These are phyloP conservation scores for Phialemoniopsis sp. DNA, from an alignment of 2,329 filamentous ascomycete genomes.

Conservation along the genomic window DNA sequence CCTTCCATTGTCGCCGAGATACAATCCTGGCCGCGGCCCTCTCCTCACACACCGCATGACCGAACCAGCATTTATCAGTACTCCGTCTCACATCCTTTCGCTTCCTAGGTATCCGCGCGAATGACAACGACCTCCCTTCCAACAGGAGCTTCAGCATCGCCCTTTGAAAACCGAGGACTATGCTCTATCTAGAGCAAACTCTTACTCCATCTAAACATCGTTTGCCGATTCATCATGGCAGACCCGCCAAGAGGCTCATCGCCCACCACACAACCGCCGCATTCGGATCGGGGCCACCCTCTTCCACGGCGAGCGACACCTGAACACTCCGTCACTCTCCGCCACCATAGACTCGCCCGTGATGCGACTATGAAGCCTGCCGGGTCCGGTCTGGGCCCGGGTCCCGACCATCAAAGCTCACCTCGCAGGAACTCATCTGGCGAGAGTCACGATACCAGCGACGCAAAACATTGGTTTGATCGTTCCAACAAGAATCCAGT, in stretches of 20 bases:
- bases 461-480: conserved; percentile 52
- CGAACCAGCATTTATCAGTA: too few relatives aligned
- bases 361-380: conserved; percentile 27
- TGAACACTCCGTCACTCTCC: conserved; percentile 41
- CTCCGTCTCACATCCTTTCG: too few relatives aligned
- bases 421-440: conserved; percentile 38
- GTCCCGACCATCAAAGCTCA: conserved; percentile 5
- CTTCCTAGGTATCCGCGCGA: too few relatives aligned
- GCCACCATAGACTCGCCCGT: conserved; percentile 38
- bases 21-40: too few relatives aligned
- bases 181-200: background rate
- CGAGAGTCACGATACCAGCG: conserved; percentile 47
- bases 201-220: background rate
- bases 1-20: too few relatives aligned
- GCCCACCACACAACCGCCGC: conserved; percentile 15
- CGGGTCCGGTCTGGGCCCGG: background rate
- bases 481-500: conserved; percentile 45
- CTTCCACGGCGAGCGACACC: conserved; percentile 39
- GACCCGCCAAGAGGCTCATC: conserved; percentile 12
- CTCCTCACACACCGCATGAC: too few relatives aligned
- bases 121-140: background rate
- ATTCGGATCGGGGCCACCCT: conserved; percentile 27
- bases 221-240: conserved; percentile 20
- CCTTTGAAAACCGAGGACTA: conserved; percentile 7
- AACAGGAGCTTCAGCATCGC: conserved; percentile 4